Percentiles rank a stretch among this genome's conserved stretches.
These are phyloP conservation scores for Fusarium sp. DNA, from an alignment of 2,329 filamentous ascomycete species.

Conservation along the genomic window DNA sequence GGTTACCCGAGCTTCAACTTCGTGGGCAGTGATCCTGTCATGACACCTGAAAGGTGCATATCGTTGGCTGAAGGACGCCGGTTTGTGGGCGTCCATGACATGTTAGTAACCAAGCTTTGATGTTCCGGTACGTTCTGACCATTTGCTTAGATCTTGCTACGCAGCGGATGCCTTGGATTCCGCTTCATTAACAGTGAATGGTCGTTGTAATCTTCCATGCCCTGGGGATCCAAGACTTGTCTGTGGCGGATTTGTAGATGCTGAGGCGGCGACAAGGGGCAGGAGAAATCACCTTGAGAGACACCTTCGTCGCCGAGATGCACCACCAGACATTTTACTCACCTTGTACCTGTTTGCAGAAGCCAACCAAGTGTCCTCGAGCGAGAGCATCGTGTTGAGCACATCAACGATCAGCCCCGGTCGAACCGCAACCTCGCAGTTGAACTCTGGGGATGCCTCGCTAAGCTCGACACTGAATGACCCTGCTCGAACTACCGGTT, in stretches of 20 bases:
- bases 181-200: neutral
- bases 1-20: constrained; percentile 31
- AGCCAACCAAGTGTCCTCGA: neutral
- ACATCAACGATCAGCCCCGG: neutral
- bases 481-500: neutral
- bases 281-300: neutral
- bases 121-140: neutral
- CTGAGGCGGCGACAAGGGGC: neutral
- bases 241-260: constrained; percentile 21
- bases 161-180: constrained; percentile 9
- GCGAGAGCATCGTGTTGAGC: neutral
- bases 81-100: constrained; percentile 19
- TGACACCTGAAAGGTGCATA: constrained; percentile 26
- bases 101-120: constrained; percentile 8
- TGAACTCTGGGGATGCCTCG: neutral
- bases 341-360: constrained; percentile 20
- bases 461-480: neutral
- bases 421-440: neutral
- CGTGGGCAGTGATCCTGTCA: constrained; percentile 1
- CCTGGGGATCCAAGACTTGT: constrained; percentile 28
- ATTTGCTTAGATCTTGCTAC: constrained; percentile 29
- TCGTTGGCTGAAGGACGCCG: neutral
- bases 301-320: constrained; percentile 8
- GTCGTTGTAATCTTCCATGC: constrained; percentile 22
- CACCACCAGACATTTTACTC: constrained; percentile 18